Base-by-base conservation (phyloP, 345 rosid species). In the Rhodamnia rubescens region DNA sequence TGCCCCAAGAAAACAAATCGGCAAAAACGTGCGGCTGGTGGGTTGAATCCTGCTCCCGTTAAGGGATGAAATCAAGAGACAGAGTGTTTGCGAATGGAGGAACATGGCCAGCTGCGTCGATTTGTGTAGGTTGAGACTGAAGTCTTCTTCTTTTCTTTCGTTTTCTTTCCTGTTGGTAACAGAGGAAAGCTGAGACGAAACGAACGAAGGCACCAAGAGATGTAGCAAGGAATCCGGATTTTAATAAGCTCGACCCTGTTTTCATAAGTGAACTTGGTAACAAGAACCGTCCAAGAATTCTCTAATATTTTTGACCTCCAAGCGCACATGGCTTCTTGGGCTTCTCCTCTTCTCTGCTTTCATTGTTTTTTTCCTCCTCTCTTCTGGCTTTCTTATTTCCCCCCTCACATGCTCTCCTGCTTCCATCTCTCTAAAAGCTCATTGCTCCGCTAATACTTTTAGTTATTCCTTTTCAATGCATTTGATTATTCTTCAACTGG, bases 281-380 rank as follows among this genome's bases (percentile, higher is more conserved):
- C 80, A 18, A 69, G 80, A 69, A 69, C 80, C 80, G 61, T 78
- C 51, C 83, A 84, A 55, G 85, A 90, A 87, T 94, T 90, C 84
- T 89, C 90, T 88, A 93, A 84, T 91, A 82, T 84, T 91, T 88
- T 93, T 92, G 90, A 92, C 97, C 92, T 94, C 94, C 90, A 86
- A 85, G 59, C 82, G 95, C 94, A 92, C 93, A 90, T 92, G 95
- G 94, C 90, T 90, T 87, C 91, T 90, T 85, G 90, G 83, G 74
- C 56, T 87, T 89, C 91, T 86, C 86, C 82, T 85, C 61, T 56
- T 56, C 58, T 87, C 89, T 1, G 44, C 80, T 69, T 59, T 59
- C 85, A 84, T 88, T 80, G 53, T 84, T 87, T 90, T 87, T 32
- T 88, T 85, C 74, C 85, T 57, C 88, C 24, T 15, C 32, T 36